Percentiles rank a stretch among this genome's conserved stretches.
Evolutionary conservation across 1,284 basidiomycete genomes (phyloP).

Genomic region (Malassezia yamatoensis): DNA sequence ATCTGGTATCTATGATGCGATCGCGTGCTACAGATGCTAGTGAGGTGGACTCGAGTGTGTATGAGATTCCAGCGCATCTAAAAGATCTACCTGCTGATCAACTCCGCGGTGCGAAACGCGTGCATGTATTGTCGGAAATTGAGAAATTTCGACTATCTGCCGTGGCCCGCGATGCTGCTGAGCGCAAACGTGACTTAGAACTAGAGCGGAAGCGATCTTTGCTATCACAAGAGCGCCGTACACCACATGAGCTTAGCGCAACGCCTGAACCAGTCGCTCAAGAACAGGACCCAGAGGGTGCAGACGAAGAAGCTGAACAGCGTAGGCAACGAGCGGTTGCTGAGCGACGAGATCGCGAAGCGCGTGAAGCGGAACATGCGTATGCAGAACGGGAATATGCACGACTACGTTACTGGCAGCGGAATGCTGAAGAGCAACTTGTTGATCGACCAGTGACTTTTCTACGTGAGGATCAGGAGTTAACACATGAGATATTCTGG

Average conservation of each 20-base stretch:
- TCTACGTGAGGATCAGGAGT: conserved; percentile 13
- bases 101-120: conserved; percentile 85
- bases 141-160: conserved; percentile 57
- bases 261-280: not conserved
- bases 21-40: conserved; percentile 56
- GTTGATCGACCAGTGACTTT: not conserved
- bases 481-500: conserved; percentile 14
- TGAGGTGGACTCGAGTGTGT: conserved; percentile 49
- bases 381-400: conserved; percentile 24
- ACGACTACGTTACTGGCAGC: conserved; percentile 28
- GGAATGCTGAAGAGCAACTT: not conserved
- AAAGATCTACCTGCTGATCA: conserved; percentile 90
- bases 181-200: conserved; percentile 32
- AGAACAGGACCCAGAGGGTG: conserved; percentile 19
- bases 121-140: conserved; percentile 84
- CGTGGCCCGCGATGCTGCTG: conserved; percentile 40
- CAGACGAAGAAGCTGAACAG: conserved; percentile 23
- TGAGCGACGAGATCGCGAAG: conserved; percentile 2
- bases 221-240: conserved; percentile 2
- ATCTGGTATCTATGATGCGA: conserved; percentile 42
- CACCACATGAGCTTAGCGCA: not conserved
- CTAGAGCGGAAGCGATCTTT: conserved; percentile 25
- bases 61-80: conserved; percentile 78
- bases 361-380: conserved; percentile 11
- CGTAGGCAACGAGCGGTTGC: not conserved